Conservation (phyloP, 1,284 basidiomycete genomes). For the Cryptococcus sp. region DNA sequence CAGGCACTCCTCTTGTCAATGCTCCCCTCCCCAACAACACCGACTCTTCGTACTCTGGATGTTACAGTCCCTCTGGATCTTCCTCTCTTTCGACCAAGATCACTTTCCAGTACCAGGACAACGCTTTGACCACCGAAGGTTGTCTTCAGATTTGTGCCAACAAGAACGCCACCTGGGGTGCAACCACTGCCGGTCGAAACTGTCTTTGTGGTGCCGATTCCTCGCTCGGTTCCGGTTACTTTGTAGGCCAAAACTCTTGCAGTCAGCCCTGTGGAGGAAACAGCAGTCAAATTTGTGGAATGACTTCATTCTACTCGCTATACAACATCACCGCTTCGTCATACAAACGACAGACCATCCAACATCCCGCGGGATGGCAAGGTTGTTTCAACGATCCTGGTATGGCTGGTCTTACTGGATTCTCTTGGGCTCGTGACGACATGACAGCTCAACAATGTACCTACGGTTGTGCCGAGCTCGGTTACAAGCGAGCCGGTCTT, state of each 20-base stretch:
- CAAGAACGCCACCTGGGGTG: constrained; percentile 12
- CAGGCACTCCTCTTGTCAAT: constrained; percentile 8
- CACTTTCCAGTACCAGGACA: constrained; percentile 11
- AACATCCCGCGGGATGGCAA: constrained; percentile 15
- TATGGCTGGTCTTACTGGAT: constrained; percentile 8
- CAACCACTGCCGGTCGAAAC: constrained; percentile 9
- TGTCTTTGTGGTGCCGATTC: constrained; percentile 22
- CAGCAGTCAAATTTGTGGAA: constrained; percentile 23
- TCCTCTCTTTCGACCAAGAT: constrained; percentile 6
- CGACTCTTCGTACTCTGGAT: constrained; percentile 18
- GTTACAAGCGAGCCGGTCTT: constrained; percentile 19
- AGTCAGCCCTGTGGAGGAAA: constrained; percentile 23
- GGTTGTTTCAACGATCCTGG: constrained; percentile 12
- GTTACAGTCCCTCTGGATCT: constrained; percentile 19
- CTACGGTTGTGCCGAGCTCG: constrained; percentile 26
- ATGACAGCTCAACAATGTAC: constrained; percentile 15
- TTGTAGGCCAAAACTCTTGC: constrained; percentile 19
- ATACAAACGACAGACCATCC: constrained; percentile 3
- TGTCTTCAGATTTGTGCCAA: constrained; percentile 14
- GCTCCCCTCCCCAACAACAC: constrained; percentile 5
- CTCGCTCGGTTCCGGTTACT: constrained; percentile 7
- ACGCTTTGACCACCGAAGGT: constrained; percentile 16
- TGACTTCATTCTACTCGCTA: constrained; percentile 11
- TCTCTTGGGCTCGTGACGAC: constrained; percentile 6
- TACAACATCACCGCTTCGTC: constrained; percentile 20